Evolutionary conservation across 495 filamentous ascomycete species (phyloP).

Genomic region (Aspergillus ellipticus): DNA sequence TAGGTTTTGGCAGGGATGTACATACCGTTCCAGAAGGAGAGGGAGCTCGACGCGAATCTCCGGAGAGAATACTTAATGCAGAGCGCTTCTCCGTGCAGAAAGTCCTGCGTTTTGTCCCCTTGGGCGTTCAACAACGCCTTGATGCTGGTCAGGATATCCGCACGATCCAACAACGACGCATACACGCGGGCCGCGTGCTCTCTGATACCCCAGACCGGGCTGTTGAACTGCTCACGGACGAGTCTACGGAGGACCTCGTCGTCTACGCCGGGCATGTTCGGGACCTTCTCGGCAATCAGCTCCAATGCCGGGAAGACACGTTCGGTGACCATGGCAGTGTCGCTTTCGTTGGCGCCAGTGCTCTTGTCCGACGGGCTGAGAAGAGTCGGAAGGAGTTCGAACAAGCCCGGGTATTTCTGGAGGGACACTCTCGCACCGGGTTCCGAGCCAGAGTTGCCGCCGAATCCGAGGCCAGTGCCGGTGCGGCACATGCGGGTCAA

Average conservation of each 20-base stretch:
- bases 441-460: constrained; percentile 41
- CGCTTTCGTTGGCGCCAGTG: constrained; percentile 27
- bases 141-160: constrained; percentile 49
- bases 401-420: constrained; percentile 67
- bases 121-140: constrained; percentile 40
- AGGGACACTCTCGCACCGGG: constrained; percentile 42
- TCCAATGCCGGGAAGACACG: constrained; percentile 85
- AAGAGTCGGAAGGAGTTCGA: constrained; percentile 63
- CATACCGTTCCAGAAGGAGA: constrained; percentile 37
- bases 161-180: constrained; percentile 56
- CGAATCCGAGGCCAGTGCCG: constrained; percentile 34
- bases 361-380: constrained; percentile 46
- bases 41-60: constrained; percentile 29
- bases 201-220: constrained; percentile 79
- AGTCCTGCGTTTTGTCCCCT: constrained; percentile 48
- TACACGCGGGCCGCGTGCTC: constrained; percentile 85
- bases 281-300: constrained; percentile 59
- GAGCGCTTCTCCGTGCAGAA: constrained; percentile 59
- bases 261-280: constrained; percentile 28
- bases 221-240: constrained; percentile 52
- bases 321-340: constrained; percentile 53
- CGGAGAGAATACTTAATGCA: constrained; percentile 48
- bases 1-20: constrained; percentile 1
- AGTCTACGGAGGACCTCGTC: constrained; percentile 32
- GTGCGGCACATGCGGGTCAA: constrained; percentile 62